Evolutionary conservation across 148 eudicot species (phyloP).

Genomic region (Persicaria maculosa): DNA sequence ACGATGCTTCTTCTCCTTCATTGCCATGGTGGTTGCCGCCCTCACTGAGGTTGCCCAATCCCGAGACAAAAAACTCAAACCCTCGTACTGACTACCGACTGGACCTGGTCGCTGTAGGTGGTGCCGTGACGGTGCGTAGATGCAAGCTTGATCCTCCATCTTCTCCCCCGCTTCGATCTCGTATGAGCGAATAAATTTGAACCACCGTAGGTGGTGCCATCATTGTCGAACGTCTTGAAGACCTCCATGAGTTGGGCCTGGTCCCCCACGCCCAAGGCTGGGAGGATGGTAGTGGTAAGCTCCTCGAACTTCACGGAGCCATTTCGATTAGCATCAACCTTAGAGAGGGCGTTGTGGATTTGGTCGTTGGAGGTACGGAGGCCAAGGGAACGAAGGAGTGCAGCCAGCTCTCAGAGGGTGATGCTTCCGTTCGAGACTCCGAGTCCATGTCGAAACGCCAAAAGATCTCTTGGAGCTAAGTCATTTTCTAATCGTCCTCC

Average conservation of each 20-base stretch:
- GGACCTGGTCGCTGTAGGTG: too few relatives aligned
- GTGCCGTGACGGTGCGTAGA: too few relatives aligned
- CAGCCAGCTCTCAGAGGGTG: conserved; percentile 41
- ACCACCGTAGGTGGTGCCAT: conserved; percentile 11
- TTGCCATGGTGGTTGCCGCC: too few relatives aligned
- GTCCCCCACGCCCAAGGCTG: conserved; percentile 11
- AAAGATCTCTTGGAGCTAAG: conserved; percentile 31
- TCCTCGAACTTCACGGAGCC: conserved; percentile 39
- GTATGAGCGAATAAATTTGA: too few relatives aligned
- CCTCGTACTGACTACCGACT: too few relatives aligned
- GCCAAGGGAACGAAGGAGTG: conserved; percentile 39
- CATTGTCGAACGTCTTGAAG: conserved; percentile 32
- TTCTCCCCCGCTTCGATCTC: too few relatives aligned
- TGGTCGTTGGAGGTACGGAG: conserved; percentile 33
- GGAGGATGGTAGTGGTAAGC: conserved; percentile 25
- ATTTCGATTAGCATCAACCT: conserved; percentile 34
- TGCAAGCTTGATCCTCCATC: too few relatives aligned
- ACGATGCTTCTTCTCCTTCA: too few relatives aligned
- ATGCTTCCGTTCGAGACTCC: conserved; percentile 26
- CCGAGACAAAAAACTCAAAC: too few relatives aligned
- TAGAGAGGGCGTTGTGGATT: conserved; percentile 21
- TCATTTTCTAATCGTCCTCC: conserved; percentile 17
- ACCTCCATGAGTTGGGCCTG: conserved; percentile 26
- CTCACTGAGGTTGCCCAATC: too few relatives aligned
- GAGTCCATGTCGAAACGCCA: conserved; percentile 47